Percentiles rank a stretch among this genome's conserved stretches.
Evolutionary conservation across 2,329 filamentous ascomycete species (phyloP).

Genomic region (Raffaelea ambrosiae): DNA sequence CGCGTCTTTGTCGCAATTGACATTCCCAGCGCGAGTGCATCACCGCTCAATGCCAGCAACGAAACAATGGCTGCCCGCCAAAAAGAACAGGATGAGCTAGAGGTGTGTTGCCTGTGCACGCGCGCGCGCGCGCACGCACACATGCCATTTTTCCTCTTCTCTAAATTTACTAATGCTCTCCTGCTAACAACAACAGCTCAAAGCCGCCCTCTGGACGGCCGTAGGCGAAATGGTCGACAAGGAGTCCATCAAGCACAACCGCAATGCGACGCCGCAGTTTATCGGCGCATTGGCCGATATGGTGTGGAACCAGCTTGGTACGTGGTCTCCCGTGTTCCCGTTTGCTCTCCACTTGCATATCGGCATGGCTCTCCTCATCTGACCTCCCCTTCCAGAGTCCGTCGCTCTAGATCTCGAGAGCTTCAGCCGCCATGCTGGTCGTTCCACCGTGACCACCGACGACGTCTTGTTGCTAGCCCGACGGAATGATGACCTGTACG

Average conservation of each 20-base stretch:
- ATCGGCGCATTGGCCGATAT: constrained; percentile 80
- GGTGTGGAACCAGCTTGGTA: constrained; percentile 81
- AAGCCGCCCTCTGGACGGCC: constrained; percentile 75
- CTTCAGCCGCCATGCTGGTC: constrained; percentile 65
- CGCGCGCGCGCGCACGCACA: no score
- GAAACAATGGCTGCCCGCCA: no score
- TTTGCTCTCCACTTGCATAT: no score
- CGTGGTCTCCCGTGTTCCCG: constrained; percentile 10
- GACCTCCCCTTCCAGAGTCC: constrained; percentile 32
- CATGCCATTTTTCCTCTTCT: not conserved
- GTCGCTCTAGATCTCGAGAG: constrained; percentile 48
- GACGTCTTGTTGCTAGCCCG: constrained; percentile 83
- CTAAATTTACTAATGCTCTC: not conserved
- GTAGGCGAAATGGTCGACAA: constrained; percentile 86
- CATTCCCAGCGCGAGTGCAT: no score
- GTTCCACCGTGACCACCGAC: constrained; percentile 70
- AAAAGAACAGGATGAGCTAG: constrained; percentile 18
- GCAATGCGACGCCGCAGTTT: constrained; percentile 87
- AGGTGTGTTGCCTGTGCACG: constrained; percentile 12
- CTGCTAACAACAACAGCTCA: constrained; percentile 56
- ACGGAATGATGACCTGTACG: constrained; percentile 76
- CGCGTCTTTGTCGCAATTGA: no score
- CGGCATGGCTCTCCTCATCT: not conserved
- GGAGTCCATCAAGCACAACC: constrained; percentile 61
- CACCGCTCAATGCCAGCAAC: no score